phyloP scores from a whole-genome alignment of 73 alveolate species.

The Paramecium caudatum region DNA sequence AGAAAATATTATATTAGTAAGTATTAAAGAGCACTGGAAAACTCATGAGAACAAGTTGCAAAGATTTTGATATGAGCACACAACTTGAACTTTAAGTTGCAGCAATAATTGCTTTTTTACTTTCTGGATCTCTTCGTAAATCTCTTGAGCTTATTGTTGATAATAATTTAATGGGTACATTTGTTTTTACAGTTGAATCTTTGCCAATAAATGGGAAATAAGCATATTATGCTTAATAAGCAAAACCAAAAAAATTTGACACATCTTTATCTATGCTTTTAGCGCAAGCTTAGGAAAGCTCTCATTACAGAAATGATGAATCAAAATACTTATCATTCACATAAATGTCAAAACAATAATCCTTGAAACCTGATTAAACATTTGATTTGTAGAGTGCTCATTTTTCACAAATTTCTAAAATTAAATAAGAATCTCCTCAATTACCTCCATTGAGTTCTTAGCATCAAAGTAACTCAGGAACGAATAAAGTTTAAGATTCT shows the following conservation, averaged over 20 bases:
- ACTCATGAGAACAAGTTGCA: not conserved
- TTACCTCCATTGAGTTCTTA: not conserved
- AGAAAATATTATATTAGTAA: not conserved
- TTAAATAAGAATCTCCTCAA: slow-evolving; percentile 51
- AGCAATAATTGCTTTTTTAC: slow-evolving; percentile 19
- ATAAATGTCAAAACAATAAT: slow-evolving; percentile 41
- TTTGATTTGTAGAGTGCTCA: slow-evolving; percentile 63
- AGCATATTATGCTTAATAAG: slow-evolving; percentile 26
- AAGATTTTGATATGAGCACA: slow-evolving; percentile 49
- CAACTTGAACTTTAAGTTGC: slow-evolving; percentile 22
- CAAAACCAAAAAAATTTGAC: slow-evolving; percentile 34
- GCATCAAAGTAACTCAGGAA: slow-evolving; percentile 54
- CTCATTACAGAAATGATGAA: slow-evolving; percentile 61
- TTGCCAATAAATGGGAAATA: slow-evolving; percentile 6
- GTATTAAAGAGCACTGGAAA: not conserved
- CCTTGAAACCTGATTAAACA: not conserved
- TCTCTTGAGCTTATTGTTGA: slow-evolving; percentile 4
- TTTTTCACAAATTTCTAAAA: slow-evolving; percentile 55
- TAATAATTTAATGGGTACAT: not conserved
- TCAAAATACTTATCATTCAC: slow-evolving; percentile 43
- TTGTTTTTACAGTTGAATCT: slow-evolving; percentile 7
- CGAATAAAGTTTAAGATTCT: slow-evolving; percentile 49
- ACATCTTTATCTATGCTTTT: slow-evolving; percentile 63
- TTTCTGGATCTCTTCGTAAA: slow-evolving; percentile 36
- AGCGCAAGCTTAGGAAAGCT: slow-evolving; percentile 66